Evolutionary conservation across 805 yeast species (phyloP).

Genomic region (Lipomyces japonicus): DNA sequence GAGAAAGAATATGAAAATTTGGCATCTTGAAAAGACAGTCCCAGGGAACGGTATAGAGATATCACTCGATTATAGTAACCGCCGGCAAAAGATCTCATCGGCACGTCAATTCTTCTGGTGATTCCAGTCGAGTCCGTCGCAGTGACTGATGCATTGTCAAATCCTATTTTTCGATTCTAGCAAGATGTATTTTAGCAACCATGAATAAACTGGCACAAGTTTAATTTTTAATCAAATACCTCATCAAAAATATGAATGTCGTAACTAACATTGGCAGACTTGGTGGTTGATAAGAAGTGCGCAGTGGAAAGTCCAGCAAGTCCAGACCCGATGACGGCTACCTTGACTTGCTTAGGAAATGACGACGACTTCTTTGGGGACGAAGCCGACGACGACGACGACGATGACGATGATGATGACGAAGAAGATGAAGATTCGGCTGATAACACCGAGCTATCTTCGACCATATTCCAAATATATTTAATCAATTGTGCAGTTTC

Average conservation of each 20-base stretch:
- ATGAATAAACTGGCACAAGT: neutral
- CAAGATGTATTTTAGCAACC: neutral
- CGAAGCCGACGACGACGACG: neutral
- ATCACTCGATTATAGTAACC: conserved; percentile 22
- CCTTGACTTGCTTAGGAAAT: conserved; percentile 6
- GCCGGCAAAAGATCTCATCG: conserved; percentile 27
- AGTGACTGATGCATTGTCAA: conserved; percentile 22
- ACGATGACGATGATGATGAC: too few species aligned
- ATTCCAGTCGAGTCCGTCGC: conserved; percentile 15
- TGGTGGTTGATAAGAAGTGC: conserved; percentile 10
- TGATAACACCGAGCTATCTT: too few species aligned
- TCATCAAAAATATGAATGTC: conserved; percentile 25
- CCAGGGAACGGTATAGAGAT: conserved; percentile 14
- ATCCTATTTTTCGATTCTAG: conserved; percentile 14
- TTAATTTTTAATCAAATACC: conserved; percentile 8
- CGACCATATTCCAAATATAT: too few species aligned
- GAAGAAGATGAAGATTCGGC: too few species aligned
- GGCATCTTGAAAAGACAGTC: conserved; percentile 22
- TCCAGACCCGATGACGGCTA: conserved; percentile 23
- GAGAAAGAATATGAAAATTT: conserved; percentile 23
- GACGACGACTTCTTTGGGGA: neutral
- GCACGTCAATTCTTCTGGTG: conserved; percentile 20
- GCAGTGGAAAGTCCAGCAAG: conserved; percentile 25
- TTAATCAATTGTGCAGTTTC: too few species aligned
- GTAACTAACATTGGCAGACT: conserved; percentile 3